Conservation (phyloP, 495 filamentous ascomycete genomes). For the Penicillium paxilli region DNA sequence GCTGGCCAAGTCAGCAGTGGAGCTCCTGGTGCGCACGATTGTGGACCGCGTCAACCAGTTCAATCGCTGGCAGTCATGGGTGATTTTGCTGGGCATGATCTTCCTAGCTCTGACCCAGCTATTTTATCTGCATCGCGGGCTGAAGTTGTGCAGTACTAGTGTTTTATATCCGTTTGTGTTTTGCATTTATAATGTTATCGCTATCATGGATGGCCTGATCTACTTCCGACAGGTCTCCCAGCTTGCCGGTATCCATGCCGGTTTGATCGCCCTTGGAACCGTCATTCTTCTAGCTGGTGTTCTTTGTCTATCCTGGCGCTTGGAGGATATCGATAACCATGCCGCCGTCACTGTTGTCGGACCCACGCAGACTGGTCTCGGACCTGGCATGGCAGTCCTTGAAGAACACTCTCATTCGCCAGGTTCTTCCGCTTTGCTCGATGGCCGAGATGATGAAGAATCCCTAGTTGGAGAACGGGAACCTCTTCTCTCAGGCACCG, state of each 20-base stretch:
- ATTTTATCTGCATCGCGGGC: slow-evolving; percentile 90
- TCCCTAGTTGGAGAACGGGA: slow-evolving; percentile 36
- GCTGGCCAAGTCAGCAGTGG: slow-evolving; percentile 94
- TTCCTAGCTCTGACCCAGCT: slow-evolving; percentile 84
- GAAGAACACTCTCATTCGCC: slow-evolving; percentile 42
- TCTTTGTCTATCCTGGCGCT: slow-evolving; percentile 88
- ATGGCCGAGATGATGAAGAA: slow-evolving; percentile 35
- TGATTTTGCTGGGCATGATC: slow-evolving; percentile 81
- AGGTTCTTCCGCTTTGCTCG: slow-evolving; percentile 21
- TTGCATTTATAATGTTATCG: slow-evolving; percentile 99
- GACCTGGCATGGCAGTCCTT: slow-evolving; percentile 44
- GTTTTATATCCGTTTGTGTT: slow-evolving; percentile 97
- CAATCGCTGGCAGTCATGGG: slow-evolving; percentile 95
- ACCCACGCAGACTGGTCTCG: slow-evolving; percentile 41
- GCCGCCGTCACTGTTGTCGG: slow-evolving; percentile 43
- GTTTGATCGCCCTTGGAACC: slow-evolving; percentile 85
- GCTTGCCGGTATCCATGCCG: slow-evolving; percentile 71
- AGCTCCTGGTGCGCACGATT: slow-evolving; percentile 91
- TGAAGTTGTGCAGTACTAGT: slow-evolving; percentile 93
- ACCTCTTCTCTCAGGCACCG: slow-evolving; percentile 31
- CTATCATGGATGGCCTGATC: slow-evolving; percentile 94
- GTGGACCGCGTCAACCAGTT: slow-evolving; percentile 91
- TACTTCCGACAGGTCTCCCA: slow-evolving; percentile 90
- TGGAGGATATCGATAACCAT: slow-evolving; percentile 68
- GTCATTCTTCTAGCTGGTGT: slow-evolving; percentile 84